Evolutionary conservation across 2,329 filamentous ascomycete genomes (phyloP).

Genomic region (Cladosporium oxysporum): DNA sequence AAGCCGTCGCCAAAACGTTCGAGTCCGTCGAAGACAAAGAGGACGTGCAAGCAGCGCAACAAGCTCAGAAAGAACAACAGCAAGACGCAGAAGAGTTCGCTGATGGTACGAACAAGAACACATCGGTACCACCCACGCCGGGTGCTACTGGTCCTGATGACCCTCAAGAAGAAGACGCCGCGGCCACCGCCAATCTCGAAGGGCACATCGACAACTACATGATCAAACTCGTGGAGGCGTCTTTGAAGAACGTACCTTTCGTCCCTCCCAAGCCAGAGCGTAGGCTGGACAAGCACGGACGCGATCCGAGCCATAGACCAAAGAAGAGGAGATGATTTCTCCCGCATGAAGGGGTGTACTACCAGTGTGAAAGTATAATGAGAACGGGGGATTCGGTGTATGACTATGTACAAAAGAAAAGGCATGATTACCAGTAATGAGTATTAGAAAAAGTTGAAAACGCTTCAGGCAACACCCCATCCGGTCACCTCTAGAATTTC

Average conservation of each 20-base stretch:
- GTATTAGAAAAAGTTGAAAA: not conserved
- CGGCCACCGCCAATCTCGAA: conserved; percentile 49
- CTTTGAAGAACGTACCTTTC: conserved; percentile 36
- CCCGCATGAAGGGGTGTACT: conserved; percentile 13
- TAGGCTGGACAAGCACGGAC: conserved; percentile 39
- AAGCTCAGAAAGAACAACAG: conserved; percentile 82
- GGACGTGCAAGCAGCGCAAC: conserved; percentile 82
- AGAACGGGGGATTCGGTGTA: conserved; percentile 2
- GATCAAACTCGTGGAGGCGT: conserved; percentile 37
- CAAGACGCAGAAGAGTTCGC: conserved; percentile 80
- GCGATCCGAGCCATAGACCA: conserved; percentile 39
- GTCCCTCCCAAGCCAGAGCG: conserved; percentile 36
- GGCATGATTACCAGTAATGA: conserved; percentile 16
- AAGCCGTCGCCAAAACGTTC: conserved; percentile 69
- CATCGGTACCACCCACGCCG: conserved; percentile 41
- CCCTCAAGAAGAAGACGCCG: conserved; percentile 50
- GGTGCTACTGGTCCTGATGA: conserved; percentile 42
- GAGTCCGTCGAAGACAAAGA: conserved; percentile 91
- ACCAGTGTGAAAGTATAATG: not conserved
- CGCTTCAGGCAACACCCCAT: not conserved
- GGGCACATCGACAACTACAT: conserved; percentile 69
- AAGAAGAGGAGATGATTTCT: conserved; percentile 34
- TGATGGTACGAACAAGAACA: conserved; percentile 44
- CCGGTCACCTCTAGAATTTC: not conserved
- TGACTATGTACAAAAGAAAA: conserved; percentile 20